Conservation (phyloP, 2,329 filamentous ascomycete species). For the Ceratocystis huliohia region DNA sequence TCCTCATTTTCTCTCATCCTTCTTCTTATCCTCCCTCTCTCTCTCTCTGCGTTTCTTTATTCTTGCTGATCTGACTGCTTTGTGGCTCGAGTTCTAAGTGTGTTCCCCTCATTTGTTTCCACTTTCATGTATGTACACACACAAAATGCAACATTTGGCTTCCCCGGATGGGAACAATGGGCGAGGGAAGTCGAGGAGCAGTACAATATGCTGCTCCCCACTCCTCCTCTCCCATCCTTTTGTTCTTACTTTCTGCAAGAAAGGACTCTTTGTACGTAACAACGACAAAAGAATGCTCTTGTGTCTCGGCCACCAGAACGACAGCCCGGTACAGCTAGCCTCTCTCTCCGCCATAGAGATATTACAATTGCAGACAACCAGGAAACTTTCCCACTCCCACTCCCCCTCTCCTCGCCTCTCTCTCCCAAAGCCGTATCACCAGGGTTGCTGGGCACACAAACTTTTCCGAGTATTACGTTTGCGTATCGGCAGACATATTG, state of each 20-base stretch:
- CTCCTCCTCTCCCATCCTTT: background rate
- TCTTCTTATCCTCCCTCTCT: background rate
- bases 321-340: background rate
- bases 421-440: background rate
- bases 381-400: background rate
- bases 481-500: conserved; percentile 3
- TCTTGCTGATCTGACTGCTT: background rate
- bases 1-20: background rate
- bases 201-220: background rate
- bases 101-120: background rate
- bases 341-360: background rate
- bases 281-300: no score
- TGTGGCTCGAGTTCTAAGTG: background rate
- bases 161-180: background rate
- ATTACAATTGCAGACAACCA: background rate
- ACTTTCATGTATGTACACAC: conserved; percentile 1
- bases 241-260: background rate
- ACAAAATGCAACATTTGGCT: background rate
- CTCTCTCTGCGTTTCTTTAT: background rate
- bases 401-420: background rate
- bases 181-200: background rate
- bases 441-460: background rate
- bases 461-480: conserved; percentile 5
- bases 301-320: background rate
- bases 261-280: no score